phyloP scores from a whole-genome alignment of 805 yeast species.

The Wickerhamiella occidentalis region DNA sequence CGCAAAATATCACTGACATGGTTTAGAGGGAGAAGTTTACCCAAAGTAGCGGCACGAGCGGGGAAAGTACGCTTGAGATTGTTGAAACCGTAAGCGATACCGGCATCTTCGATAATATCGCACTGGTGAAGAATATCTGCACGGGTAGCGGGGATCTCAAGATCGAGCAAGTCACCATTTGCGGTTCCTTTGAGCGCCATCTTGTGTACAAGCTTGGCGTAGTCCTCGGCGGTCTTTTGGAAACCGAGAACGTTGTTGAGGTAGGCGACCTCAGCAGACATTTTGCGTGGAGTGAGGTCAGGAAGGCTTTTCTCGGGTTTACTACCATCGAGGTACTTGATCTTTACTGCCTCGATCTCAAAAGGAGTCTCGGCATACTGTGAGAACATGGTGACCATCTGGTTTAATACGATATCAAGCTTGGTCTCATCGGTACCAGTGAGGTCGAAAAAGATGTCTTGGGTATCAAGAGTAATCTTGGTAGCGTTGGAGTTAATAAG shows the following conservation, averaged over 20 bases:
- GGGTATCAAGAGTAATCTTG: conserved; percentile 74
- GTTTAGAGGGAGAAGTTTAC: conserved; percentile 81
- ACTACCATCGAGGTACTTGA: conserved; percentile 65
- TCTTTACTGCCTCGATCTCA: conserved; percentile 79
- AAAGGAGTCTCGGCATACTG: conserved; percentile 72
- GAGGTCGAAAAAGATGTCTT: conserved; percentile 79
- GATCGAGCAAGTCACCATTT: conserved; percentile 41
- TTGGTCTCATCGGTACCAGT: conserved; percentile 95
- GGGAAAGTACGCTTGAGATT: conserved; percentile 73
- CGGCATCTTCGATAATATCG: conserved; percentile 98
- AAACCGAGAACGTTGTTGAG: conserved; percentile 92
- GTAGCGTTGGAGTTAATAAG: conserved; percentile 87
- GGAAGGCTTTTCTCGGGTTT: conserved; percentile 67
- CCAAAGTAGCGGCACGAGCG: conserved; percentile 62
- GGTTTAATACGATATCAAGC: conserved; percentile 83
- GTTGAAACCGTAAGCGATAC: conserved; percentile 90
- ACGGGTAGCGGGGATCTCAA: conserved; percentile 82
- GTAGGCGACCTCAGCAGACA: conserved; percentile 67
- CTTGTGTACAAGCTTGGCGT: conserved; percentile 53
- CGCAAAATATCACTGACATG: conserved; percentile 84
- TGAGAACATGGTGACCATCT: conserved; percentile 90
- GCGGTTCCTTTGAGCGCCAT: conserved; percentile 68
- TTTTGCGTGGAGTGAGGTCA: conserved; percentile 48
- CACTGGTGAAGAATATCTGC: conserved; percentile 93
- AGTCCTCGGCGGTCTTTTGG: conserved; percentile 52